phyloP scores from a whole-genome alignment of 2,329 filamentous ascomycete species.

The Karstenula rhodostoma region DNA sequence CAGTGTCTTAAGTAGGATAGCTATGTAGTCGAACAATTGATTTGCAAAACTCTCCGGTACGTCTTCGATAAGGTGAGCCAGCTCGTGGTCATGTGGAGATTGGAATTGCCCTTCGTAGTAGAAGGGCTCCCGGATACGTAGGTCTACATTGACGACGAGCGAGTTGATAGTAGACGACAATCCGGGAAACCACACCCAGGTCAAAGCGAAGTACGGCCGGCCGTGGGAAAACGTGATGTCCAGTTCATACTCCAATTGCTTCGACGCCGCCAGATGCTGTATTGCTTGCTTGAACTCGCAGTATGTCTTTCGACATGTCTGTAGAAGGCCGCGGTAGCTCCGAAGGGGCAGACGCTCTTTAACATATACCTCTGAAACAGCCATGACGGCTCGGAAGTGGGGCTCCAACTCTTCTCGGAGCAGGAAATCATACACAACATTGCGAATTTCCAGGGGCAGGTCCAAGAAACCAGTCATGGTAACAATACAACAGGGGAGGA shows the following conservation, averaged over 20 bases:
- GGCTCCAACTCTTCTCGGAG: constrained; percentile 31
- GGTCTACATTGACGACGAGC: constrained; percentile 39
- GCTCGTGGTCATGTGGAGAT: constrained; percentile 34
- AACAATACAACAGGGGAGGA: constrained; percentile 16
- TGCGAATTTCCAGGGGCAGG: constrained; percentile 38
- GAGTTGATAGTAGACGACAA: constrained; percentile 40
- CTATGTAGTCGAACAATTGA: constrained; percentile 43
- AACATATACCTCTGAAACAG: constrained; percentile 37
- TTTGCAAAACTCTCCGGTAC: constrained; percentile 35
- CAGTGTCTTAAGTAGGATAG: constrained; percentile 39
- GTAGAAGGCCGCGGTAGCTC: constrained; percentile 37
- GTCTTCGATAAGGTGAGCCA: constrained; percentile 37
- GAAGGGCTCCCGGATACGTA: constrained; percentile 39
- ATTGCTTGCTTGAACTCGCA: constrained; percentile 39
- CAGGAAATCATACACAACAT: constrained; percentile 40
- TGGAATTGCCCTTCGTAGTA: constrained; percentile 19
- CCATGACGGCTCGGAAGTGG: constrained; percentile 39
- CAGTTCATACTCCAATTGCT: constrained; percentile 36
- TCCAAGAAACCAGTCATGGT: constrained; percentile 42
- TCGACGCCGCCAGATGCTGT: constrained; percentile 36
- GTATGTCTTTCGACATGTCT: constrained; percentile 33
- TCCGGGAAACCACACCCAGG: constrained; percentile 38
- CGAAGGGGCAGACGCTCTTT: constrained; percentile 38
- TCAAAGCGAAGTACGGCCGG: constrained; percentile 43
- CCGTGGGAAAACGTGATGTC: constrained; percentile 42